These are phyloP conservation scores for Phytophthora cactorum DNA, from an alignment of 352 stramenopile genomes.

Conservation along the genomic window DNA sequence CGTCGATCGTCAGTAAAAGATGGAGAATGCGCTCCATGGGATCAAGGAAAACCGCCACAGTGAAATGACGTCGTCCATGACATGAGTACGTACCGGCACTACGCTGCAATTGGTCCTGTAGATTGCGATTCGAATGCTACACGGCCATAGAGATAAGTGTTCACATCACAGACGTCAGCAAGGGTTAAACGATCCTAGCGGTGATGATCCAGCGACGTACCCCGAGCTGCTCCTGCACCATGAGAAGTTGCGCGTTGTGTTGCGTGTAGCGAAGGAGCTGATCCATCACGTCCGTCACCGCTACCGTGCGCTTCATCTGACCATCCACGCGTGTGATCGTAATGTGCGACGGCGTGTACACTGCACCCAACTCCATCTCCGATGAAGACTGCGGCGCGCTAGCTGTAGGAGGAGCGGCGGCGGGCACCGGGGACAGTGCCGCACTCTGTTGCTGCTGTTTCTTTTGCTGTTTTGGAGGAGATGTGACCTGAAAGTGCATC, in stretches of 20 bases:
- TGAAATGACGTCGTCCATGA: slow-evolving; percentile 11
- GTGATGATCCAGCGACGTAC: slow-evolving; percentile 35
- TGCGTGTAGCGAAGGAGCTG: slow-evolving; percentile 74
- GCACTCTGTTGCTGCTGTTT: slow-evolving; percentile 24
- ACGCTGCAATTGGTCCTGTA: slow-evolving; percentile 75
- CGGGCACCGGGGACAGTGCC: slow-evolving; percentile 2
- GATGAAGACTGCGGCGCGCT: slow-evolving; percentile 29
- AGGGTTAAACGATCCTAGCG: slow-evolving; percentile 1
- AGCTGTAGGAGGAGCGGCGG: slow-evolving; percentile 5
- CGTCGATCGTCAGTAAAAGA: slow-evolving; percentile 15
- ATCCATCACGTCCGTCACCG: slow-evolving; percentile 83
- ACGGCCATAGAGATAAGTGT: slow-evolving; percentile 1
- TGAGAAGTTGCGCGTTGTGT: slow-evolving; percentile 67
- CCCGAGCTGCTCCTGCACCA: slow-evolving; percentile 69
- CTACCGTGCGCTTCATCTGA: slow-evolving; percentile 76
- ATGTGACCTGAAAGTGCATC: slow-evolving; percentile 14
- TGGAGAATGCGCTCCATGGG: slow-evolving; percentile 7
- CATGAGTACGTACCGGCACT: slow-evolving; percentile 48
- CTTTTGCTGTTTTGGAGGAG: slow-evolving; percentile 25
- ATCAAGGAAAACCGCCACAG: slow-evolving; percentile 14
- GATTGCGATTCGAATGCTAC: slow-evolving; percentile 66
- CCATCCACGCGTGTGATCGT: slow-evolving; percentile 76
- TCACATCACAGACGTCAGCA: slow-evolving; percentile 8
- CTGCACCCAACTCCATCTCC: slow-evolving; percentile 49
- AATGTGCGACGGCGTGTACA: slow-evolving; percentile 76